Conservation (phyloP, 805 yeast genomes). For the Priceomyces castillae region DNA sequence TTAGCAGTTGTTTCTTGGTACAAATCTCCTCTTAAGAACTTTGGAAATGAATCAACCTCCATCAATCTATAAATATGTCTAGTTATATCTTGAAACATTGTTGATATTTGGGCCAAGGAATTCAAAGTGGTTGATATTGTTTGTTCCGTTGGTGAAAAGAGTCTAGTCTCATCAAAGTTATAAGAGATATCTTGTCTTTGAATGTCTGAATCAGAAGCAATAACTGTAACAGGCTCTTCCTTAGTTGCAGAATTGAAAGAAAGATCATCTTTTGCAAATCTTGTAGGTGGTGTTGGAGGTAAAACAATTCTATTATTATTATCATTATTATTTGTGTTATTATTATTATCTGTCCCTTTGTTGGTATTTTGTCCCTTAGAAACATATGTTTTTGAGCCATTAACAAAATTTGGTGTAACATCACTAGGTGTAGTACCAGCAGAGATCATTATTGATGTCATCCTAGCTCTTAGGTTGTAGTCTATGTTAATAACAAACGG, state of each 20-base stretch:
- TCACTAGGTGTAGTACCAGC: not conserved
- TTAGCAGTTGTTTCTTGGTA: constrained; percentile 15
- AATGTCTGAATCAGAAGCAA: constrained; percentile 1
- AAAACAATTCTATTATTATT: not conserved
- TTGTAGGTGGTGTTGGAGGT: not conserved
- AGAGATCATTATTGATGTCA: constrained; percentile 26
- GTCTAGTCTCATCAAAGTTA: not conserved
- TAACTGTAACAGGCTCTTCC: not conserved
- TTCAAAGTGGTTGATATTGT: constrained; percentile 4
- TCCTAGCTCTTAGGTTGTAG: constrained; percentile 45
- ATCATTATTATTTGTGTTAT: not conserved
- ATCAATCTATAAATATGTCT: constrained; percentile 53
- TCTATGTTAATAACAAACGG: constrained; percentile 72
- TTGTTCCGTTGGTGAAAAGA: constrained; percentile 10
- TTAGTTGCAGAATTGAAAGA: not conserved
- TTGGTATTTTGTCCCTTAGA: not conserved
- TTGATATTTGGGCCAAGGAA: constrained; percentile 15
- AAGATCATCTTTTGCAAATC: not conserved
- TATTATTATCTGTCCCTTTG: not conserved
- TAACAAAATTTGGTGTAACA: not conserved
- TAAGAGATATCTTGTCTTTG: constrained; percentile 7
- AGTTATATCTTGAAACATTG: constrained; percentile 49
- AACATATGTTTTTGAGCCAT: not conserved
- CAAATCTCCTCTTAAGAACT: constrained; percentile 45
- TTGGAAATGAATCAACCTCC: constrained; percentile 73